These are phyloP conservation scores for Colletotrichum sojae DNA, from an alignment of 2,329 filamentous ascomycete species.

Conservation along the genomic window DNA sequence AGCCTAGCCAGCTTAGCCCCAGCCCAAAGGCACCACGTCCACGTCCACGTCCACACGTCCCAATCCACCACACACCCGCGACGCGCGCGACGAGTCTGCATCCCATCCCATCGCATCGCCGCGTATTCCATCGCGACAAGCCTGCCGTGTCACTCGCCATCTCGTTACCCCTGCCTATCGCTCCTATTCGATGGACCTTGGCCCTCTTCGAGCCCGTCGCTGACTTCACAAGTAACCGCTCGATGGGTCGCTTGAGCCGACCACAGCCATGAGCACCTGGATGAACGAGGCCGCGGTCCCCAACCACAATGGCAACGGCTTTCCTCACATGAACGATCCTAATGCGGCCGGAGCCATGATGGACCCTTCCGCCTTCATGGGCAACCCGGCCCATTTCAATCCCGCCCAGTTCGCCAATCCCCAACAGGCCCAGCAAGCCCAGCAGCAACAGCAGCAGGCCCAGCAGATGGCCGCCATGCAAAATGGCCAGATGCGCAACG, in stretches of 20 bases:
- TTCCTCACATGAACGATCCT: slow-evolving; percentile 75
- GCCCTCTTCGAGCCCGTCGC: slow-evolving; percentile 57
- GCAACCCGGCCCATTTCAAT: slow-evolving; percentile 72
- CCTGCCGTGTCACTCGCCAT: slow-evolving; percentile 60
- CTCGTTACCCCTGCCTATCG: slow-evolving; percentile 15
- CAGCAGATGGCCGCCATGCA: slow-evolving; percentile 76
- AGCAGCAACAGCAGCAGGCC: slow-evolving; percentile 45
- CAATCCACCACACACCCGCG: slow-evolving; percentile 45
- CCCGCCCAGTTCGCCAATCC: slow-evolving; percentile 68
- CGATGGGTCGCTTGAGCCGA: slow-evolving; percentile 64
- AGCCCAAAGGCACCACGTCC: slow-evolving; percentile 44
- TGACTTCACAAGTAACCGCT: slow-evolving; percentile 60
- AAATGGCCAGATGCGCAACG: slow-evolving; percentile 87
- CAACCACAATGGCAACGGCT: slow-evolving; percentile 80
- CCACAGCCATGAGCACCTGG: slow-evolving; percentile 78
- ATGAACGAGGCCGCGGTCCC: slow-evolving; percentile 78
- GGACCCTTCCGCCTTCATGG: slow-evolving; percentile 76
- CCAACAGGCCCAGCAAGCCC: slow-evolving; percentile 52
- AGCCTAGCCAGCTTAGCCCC: slow-evolving; percentile 38
- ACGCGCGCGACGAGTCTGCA: slow-evolving; percentile 39
- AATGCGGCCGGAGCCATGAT: slow-evolving; percentile 72
- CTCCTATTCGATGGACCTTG: slow-evolving; percentile 60
- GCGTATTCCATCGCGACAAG: slow-evolving; percentile 27
- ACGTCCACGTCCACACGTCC: slow-evolving; percentile 57
- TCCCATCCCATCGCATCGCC: too few species aligned